Conservation (phyloP, 1,284 basidiomycete species). For the Puccinia polysora region DNA sequence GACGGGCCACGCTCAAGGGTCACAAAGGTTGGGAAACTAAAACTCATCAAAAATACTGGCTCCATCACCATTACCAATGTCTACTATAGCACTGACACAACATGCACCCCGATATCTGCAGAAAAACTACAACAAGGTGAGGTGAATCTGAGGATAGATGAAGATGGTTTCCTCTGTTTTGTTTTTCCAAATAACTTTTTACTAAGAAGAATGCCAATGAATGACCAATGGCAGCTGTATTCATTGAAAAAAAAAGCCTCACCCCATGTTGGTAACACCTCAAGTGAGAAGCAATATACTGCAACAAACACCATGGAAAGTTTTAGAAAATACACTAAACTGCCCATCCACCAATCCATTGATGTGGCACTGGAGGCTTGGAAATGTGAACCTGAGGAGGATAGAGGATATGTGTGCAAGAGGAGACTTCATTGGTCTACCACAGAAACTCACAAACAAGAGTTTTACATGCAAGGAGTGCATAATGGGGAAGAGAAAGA, state of each 20-base stretch:
- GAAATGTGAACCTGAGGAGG: neutral
- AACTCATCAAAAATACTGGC: neutral
- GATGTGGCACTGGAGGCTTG: neutral
- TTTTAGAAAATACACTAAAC: neutral
- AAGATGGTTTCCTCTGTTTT: neutral
- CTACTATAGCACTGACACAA: neutral
- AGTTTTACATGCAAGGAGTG: neutral
- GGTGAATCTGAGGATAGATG: neutral
- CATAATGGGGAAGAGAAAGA: neutral
- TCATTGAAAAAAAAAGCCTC: too few relatives aligned
- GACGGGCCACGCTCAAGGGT: neutral
- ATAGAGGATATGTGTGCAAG: neutral
- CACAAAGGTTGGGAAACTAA: neutral
- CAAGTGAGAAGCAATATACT: neutral
- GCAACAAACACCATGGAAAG: neutral
- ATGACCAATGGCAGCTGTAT: too few relatives aligned
- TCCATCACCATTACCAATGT: neutral
- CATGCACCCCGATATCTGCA: neutral
- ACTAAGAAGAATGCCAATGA: too few relatives aligned
- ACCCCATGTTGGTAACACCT: neutral
- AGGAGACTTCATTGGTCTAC: neutral
- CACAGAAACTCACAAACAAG: neutral
- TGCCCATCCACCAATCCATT: neutral
- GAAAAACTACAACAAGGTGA: neutral
- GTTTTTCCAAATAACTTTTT: neutral